Base-by-base conservation (phyloP, 78 protist genomes). In the Dictyostelium intermedium region DNA sequence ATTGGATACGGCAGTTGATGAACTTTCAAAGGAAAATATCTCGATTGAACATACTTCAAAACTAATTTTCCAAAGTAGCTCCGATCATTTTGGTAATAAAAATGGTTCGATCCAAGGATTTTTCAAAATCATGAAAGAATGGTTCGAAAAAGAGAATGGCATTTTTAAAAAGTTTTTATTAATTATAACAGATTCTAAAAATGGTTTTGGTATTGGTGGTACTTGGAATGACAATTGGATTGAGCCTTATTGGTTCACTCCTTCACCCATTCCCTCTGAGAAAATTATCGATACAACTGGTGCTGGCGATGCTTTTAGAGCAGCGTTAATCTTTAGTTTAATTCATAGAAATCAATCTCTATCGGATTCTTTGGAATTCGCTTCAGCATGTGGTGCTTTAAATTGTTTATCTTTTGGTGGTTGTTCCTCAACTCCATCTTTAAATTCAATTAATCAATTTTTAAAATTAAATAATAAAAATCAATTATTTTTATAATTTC, bases 251-350 rank as follows among this genome's bases (percentile, higher is more conserved):
- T 82, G 86, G 86, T 34, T 30, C 39, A 63, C 63, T 0, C 32
- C 74, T 10, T 8, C 39, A 0, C 1, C n/a, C 34, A 30, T 82
- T 8, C 25, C 20, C 0, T 5, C 82, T 0, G 30, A 35, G 6
- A 8, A 45, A 9, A 25, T 70, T 1, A 32, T 80, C 5, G 94
- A 89, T 47, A n/a, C 94, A 0, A 80, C 77, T 18, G 94, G 94
- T 45, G 85, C 94, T 30, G 94, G 94, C n/a, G 94, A 89, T 80
- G 34, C 87, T 9, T 89, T 89, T 43, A 5, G 94, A 16, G 76
- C 94, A 23, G 87, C 76, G 6, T 43, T 89, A 50, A 20, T 89
- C 14, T 89, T 50, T 25, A 63, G 87, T 34, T n/a, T 89, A 11
- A 34, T 63, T 0, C 8, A 41, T 18, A 74, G 50, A 32, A 23